Evolutionary conservation across 2,329 filamentous ascomycete species (phyloP).

Genomic region (Ceratocystis harringtonii): DNA sequence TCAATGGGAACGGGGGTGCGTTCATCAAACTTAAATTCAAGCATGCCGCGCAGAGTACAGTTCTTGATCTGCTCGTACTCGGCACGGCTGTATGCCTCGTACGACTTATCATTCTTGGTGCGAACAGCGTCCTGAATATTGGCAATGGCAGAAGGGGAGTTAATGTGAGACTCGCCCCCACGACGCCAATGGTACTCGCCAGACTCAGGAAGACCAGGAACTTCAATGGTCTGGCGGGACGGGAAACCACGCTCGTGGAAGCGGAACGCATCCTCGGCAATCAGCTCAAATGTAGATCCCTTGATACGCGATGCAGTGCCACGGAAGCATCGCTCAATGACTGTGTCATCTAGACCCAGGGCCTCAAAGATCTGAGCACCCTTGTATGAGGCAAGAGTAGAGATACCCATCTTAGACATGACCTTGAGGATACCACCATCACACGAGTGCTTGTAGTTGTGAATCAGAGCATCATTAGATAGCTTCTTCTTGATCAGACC

Average conservation of each 20-base stretch:
- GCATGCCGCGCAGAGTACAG: constrained; percentile 82
- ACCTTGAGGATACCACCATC: constrained; percentile 95
- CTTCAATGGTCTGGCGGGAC: constrained; percentile 56
- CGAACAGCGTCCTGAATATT: constrained; percentile 95
- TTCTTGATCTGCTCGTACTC: constrained; percentile 95
- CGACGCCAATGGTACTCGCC: constrained; percentile 98
- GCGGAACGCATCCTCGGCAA: constrained; percentile 85
- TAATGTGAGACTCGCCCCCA: constrained; percentile 86
- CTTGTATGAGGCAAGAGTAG: constrained; percentile 90
- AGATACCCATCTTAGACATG: constrained; percentile 99
- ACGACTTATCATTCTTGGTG: constrained; percentile 96
- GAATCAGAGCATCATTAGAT: constrained; percentile 64
- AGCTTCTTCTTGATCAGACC: constrained; percentile 84
- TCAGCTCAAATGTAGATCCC: constrained; percentile 83
- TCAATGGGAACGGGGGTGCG: constrained; percentile 76
- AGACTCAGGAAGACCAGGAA: constrained; percentile 75
- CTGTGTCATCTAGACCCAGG: constrained; percentile 77
- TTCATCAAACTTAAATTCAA: constrained; percentile 93
- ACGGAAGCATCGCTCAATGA: constrained; percentile 88
- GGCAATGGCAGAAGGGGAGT: constrained; percentile 86
- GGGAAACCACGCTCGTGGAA: constrained; percentile 92
- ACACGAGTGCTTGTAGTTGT: constrained; percentile 93
- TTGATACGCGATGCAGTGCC: constrained; percentile 90
- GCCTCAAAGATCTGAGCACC: constrained; percentile 96
- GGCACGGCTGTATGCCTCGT: constrained; percentile 84